Base-by-base conservation (phyloP, 2,329 filamentous ascomycete genomes). In the Ascochyta koolunga region DNA sequence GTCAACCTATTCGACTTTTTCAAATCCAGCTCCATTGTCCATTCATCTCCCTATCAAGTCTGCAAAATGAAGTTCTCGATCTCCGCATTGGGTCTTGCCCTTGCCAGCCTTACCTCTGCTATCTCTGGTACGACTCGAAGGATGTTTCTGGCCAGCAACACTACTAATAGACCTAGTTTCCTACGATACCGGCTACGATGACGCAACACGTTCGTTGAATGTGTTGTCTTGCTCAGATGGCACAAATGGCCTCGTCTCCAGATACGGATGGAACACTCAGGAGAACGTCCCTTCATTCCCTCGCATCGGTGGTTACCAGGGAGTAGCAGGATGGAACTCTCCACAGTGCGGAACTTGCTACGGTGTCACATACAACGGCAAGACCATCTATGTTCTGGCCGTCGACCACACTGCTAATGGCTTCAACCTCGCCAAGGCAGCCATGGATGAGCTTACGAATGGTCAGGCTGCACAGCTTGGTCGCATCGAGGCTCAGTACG, bases 121-220 rank as follows among this genome's bases (percentile, higher is more conserved):
- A 71, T 72, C 61, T 65, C 69, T 41, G 69, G 69, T 70, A 47
- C 39, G 59, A 42, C 1, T 2, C 44, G 42, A n/a, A 11, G 7
- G 11, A 10, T 5, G 13, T 6, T 11, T 31, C 13, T 18, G 5
- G 29, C 21, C 5, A 15, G 6, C 5, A 6, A 24, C 1, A 15
- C 7, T 47, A n/a, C 51, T 62, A 45, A 65, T 40, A 18, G 18
- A 36, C 9, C 29, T 45, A 72, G 88, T 92, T 67, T 88, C 87
- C 60, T 93, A 87, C 75, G 89, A 93, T 76, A 76, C 78, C 18
- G 85, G 82, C 69, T 95, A 90, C 77, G 89, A 93, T 69, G 77
- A 87, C 59, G 71, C 71, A 39, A 61, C 62, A 55, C 82, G 85
- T 53, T 79, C 83, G 38, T 72, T 93, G 49, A 79, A 75, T 29